Evolutionary conservation across 805 yeast genomes (phyloP).

Genomic region (Sugiyamaella lignohabitans): DNA sequence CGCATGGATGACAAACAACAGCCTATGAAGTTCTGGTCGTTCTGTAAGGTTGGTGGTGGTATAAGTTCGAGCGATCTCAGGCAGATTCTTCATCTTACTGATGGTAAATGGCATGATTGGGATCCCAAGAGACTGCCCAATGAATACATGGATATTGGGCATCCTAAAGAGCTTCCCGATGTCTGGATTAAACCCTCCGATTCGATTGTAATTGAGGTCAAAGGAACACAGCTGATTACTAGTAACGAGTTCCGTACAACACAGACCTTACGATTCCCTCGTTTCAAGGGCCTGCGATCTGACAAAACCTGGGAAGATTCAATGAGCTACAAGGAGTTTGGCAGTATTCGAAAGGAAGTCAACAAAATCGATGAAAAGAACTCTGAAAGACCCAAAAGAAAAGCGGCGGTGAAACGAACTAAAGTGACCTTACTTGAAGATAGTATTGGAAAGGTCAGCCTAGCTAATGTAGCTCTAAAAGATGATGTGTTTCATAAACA

Average conservation of each 20-base stretch:
- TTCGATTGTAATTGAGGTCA: constrained; percentile 74
- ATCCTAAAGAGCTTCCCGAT: constrained; percentile 43
- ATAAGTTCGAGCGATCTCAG: constrained; percentile 57
- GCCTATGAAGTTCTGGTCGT: constrained; percentile 44
- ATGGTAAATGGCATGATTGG: constrained; percentile 53
- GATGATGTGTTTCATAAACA: constrained; percentile 19
- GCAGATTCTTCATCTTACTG: constrained; percentile 49
- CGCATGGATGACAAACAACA: constrained; percentile 36
- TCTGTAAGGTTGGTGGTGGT: constrained; percentile 82
- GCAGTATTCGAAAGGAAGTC: constrained; percentile 30
- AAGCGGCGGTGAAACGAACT: constrained; percentile 8
- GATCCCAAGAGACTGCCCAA: constrained; percentile 38
- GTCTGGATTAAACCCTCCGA: constrained; percentile 76
- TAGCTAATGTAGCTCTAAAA: constrained; percentile 6
- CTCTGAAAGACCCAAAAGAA: constrained; percentile 24
- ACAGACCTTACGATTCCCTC: constrained; percentile 68
- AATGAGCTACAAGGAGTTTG: constrained; percentile 49
- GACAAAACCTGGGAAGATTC: constrained; percentile 61
- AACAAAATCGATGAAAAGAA: constrained; percentile 18
- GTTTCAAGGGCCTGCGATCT: constrained; percentile 57
- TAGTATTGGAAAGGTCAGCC: background rate
- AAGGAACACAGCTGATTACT: constrained; percentile 64
- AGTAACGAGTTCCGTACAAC: constrained; percentile 54
- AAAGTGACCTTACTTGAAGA: constrained; percentile 3
- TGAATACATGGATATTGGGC: constrained; percentile 17